Percentiles rank a stretch among this genome's conserved stretches.
Conservation (phyloP, 1,284 basidiomycete species). For the Malassezia pachydermatis region DNA sequence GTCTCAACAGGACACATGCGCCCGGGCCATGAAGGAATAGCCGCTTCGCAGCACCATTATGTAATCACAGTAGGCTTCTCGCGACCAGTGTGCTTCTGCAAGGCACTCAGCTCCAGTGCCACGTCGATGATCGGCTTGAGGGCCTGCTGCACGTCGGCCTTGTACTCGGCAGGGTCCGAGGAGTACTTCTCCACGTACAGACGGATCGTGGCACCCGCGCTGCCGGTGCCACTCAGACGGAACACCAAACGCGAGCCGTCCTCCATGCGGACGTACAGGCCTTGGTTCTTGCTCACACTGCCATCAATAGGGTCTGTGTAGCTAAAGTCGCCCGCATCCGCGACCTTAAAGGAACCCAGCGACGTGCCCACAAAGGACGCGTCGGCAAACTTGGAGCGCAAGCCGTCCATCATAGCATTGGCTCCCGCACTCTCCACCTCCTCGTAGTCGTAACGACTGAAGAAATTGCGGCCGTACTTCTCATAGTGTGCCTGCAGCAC, state of each 20-base stretch:
- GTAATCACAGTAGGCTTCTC: slow-evolving; percentile 94
- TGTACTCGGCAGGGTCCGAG: slow-evolving; percentile 65
- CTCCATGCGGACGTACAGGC: slow-evolving; percentile 77
- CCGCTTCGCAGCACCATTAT: no score
- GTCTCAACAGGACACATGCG: no score
- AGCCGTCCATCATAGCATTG: slow-evolving; percentile 66
- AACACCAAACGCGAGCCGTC: slow-evolving; percentile 92
- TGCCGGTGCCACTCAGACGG: slow-evolving; percentile 88
- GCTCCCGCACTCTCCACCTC: slow-evolving; percentile 87
- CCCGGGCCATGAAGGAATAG: no score
- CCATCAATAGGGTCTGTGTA: slow-evolving; percentile 97
- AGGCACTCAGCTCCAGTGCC: slow-evolving; percentile 68
- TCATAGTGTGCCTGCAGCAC: slow-evolving; percentile 72
- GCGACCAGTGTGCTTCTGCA: slow-evolving; percentile 73
- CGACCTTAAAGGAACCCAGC: slow-evolving; percentile 64
- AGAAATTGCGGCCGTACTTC: slow-evolving; percentile 92
- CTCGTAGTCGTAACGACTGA: slow-evolving; percentile 94
- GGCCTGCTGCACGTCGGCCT: slow-evolving; percentile 69
- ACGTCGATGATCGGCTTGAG: slow-evolving; percentile 91
- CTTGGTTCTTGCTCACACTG: slow-evolving; percentile 87
- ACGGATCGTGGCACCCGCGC: slow-evolving; percentile 72
- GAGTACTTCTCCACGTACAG: slow-evolving; percentile 63
- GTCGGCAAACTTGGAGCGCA: slow-evolving; percentile 63
- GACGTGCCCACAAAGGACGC: slow-evolving; percentile 51
- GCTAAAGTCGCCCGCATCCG: slow-evolving; percentile 72